Evolutionary conservation across 306 rosid genomes (phyloP).

Genomic region (Inga oerstediana): DNA sequence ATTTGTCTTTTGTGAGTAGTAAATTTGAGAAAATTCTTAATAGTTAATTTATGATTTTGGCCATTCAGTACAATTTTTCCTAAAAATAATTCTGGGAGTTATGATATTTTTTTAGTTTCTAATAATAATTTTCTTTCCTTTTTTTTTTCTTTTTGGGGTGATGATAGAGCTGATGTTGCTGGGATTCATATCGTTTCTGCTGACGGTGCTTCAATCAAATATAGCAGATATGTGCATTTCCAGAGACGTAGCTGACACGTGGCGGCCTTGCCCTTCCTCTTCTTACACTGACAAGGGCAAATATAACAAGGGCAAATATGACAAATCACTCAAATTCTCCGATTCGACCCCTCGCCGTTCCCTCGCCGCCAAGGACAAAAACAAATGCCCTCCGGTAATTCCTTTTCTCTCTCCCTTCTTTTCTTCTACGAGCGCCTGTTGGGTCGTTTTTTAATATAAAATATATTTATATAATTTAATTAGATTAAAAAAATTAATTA

Average conservation of each 20-base stretch:
- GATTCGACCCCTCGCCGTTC: conserved; percentile 34
- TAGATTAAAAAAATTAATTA: too few relatives aligned
- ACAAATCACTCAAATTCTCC: conserved; percentile 31
- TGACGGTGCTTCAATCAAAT: conserved; percentile 39
- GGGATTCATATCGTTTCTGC: conserved; percentile 74
- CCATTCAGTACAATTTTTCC: too few relatives aligned
- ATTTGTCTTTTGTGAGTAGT: too few relatives aligned
- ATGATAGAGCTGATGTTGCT: conserved; percentile 71
- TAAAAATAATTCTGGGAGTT: too few relatives aligned
- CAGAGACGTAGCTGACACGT: conserved; percentile 43
- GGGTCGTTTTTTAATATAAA: too few relatives aligned
- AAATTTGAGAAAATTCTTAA: too few relatives aligned
- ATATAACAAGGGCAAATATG: not conserved
- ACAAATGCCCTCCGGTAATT: conserved; percentile 47
- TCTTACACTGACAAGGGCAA: not conserved
- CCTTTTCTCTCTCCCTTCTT: not conserved
- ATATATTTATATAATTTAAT: too few relatives aligned
- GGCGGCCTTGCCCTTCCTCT: conserved; percentile 53
- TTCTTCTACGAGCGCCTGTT: too few relatives aligned
- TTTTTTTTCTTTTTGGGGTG: too few relatives aligned
- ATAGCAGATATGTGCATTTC: conserved; percentile 55
- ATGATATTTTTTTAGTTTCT: too few relatives aligned
- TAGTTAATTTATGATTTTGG: too few relatives aligned
- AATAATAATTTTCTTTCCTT: too few relatives aligned
- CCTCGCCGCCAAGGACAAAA: conserved; percentile 42